A percentile compares a stretch with the other conserved stretches of the same genome.
phyloP scores from a whole-genome alignment of 352 stramenopile genomes.

The Peronospora farinosa region DNA sequence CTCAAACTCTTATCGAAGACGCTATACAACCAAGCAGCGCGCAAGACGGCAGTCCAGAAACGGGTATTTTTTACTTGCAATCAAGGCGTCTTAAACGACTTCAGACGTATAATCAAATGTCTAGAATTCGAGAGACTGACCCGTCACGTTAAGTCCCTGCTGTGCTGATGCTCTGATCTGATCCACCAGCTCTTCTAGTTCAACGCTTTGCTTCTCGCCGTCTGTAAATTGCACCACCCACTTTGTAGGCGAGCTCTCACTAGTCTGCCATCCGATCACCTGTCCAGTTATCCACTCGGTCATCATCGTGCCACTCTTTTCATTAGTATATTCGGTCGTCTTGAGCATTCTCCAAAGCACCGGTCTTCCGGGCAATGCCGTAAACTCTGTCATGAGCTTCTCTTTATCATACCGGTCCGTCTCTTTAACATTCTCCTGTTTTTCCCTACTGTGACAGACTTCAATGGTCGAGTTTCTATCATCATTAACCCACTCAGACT shows the following conservation, averaged over 20 bases:
- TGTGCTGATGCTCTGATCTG: conserved; percentile 12
- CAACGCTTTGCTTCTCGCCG: conserved; percentile 10
- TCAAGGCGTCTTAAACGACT: not conserved
- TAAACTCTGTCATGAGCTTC: conserved; percentile 23
- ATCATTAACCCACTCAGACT: conserved; percentile 3
- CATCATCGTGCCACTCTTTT: conserved; percentile 8
- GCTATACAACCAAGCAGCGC: not conserved
- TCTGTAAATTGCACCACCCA: conserved; percentile 24
- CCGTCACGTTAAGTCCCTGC: conserved; percentile 19
- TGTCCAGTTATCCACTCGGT: conserved; percentile 27
- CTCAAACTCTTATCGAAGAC: not conserved
- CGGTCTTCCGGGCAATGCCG: conserved; percentile 16
- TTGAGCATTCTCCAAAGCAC: conserved; percentile 28
- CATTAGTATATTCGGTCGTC: conserved; percentile 9
- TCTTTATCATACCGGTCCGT: conserved; percentile 12
- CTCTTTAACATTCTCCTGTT: conserved; percentile 1
- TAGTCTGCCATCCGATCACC: conserved; percentile 23
- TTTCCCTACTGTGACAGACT: not conserved
- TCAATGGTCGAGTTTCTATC: not conserved
- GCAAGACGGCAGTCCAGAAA: not conserved
- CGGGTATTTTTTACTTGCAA: not conserved
- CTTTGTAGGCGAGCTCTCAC: too few species aligned
- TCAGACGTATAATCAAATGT: not conserved
- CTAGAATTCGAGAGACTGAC: conserved; percentile 4
- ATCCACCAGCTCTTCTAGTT: conserved; percentile 24